Conservation (phyloP, 805 yeast genomes). For the Candida silvicultrix region DNA sequence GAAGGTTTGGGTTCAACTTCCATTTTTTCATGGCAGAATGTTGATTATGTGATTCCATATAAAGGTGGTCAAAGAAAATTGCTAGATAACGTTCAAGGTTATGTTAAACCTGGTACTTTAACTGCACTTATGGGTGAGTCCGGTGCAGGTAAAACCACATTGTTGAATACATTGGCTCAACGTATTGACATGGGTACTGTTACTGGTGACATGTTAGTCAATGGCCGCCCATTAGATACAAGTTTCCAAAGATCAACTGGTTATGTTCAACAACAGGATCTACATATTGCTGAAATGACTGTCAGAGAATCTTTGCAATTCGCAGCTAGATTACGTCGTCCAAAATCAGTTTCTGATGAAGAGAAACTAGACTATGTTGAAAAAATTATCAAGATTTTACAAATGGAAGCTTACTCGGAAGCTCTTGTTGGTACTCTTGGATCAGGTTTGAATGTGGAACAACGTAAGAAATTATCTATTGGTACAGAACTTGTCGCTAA, state of each 20-base stretch:
- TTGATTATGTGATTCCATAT: conserved; percentile 26
- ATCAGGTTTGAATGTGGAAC: conserved; percentile 47
- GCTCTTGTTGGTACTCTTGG: conserved; percentile 42
- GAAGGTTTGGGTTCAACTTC: conserved; percentile 24
- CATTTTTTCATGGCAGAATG: conserved; percentile 26
- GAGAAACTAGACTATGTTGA: conserved; percentile 49
- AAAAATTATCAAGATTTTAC: conserved; percentile 40
- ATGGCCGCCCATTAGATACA: not conserved
- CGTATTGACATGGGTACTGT: conserved; percentile 48
- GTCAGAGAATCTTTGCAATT: conserved; percentile 49
- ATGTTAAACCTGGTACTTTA: not conserved
- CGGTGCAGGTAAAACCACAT: not conserved
- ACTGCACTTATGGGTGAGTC: not conserved
- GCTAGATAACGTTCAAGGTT: conserved; percentile 30
- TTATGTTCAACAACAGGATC: not conserved
- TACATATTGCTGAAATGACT: conserved; percentile 28
- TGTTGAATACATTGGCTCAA: conserved; percentile 24
- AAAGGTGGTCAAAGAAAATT: conserved; percentile 33
- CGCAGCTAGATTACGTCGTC: conserved; percentile 44
- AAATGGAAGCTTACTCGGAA: conserved; percentile 47
- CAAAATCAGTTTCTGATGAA: conserved; percentile 30
- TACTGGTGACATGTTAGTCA: not conserved
- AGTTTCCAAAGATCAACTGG: not conserved
- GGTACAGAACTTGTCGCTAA: conserved; percentile 52
- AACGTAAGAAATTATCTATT: conserved; percentile 46